Conservation (phyloP, 441 rosid species). For the Brassica hybrid region DNA sequence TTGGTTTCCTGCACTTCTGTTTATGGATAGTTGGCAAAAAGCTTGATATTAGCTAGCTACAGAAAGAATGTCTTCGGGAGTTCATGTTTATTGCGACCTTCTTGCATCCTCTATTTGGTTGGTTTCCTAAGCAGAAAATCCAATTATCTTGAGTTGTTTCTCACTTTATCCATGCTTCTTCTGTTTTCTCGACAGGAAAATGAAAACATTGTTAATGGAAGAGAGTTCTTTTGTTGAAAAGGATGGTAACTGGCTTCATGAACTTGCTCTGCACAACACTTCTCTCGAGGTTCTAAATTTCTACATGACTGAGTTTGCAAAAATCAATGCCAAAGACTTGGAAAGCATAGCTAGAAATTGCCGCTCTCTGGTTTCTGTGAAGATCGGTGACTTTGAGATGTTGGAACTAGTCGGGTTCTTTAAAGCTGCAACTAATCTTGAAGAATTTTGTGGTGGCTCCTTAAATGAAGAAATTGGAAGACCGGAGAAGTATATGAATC, state of each 20-base stretch:
- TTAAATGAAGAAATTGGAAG: conserved; percentile 57
- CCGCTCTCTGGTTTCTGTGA: conserved; percentile 65
- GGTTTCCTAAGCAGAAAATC: not conserved
- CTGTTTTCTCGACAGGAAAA: conserved; percentile 55
- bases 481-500: conserved; percentile 55
- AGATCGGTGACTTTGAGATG: conserved; percentile 75
- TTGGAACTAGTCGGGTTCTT: conserved; percentile 74
- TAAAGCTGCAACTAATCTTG: conserved; percentile 61
- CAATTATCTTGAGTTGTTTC: not conserved
- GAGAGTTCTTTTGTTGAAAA: conserved; percentile 70
- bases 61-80: conserved; percentile 10
- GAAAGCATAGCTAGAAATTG: conserved; percentile 70
- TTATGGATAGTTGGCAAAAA: not conserved
- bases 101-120: not conserved
- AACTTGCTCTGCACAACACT: conserved; percentile 74
- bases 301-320: conserved; percentile 72
- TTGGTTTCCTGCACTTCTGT: not conserved
- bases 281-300: conserved; percentile 85
- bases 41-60: not conserved
- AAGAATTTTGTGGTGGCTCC: conserved; percentile 90
- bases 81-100: not conserved
- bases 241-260: conserved; percentile 89
- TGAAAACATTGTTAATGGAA: conserved; percentile 80
- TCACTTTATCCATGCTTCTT: not conserved
- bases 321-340: conserved; percentile 65